Percentiles rank a stretch among this genome's conserved stretches.
phyloP scores from a whole-genome alignment of 2,329 filamentous ascomycete species.

The Ophiosphaerella herpotricha region DNA sequence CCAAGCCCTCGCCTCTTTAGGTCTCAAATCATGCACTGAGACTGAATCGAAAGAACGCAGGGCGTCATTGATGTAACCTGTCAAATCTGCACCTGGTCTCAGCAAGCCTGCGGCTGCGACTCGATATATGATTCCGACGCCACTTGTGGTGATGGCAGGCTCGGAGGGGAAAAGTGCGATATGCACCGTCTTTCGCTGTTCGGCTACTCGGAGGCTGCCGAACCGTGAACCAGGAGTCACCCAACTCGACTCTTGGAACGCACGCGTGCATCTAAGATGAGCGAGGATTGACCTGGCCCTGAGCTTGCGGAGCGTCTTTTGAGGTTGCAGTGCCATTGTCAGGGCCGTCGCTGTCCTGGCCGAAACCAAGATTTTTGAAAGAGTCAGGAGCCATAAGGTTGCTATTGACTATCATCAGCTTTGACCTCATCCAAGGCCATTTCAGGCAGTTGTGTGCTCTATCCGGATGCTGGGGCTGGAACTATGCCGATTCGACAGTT shows the following conservation, averaged over 20 bases:
- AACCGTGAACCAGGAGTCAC: slow-evolving; percentile 23
- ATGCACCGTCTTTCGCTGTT: slow-evolving; percentile 12
- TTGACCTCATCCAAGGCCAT: slow-evolving; percentile 8
- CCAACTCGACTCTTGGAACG: slow-evolving; percentile 26
- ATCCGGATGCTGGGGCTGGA: slow-evolving; percentile 28
- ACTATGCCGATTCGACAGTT: slow-evolving; percentile 26
- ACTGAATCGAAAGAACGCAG: slow-evolving; percentile 1
- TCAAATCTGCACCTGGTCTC: slow-evolving; percentile 24
- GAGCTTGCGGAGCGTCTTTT: slow-evolving; percentile 27
- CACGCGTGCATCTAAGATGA: slow-evolving; percentile 21
- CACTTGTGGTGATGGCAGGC: slow-evolving; percentile 10
- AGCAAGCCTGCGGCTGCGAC: slow-evolving; percentile 2
- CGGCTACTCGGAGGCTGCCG: slow-evolving; percentile 37
- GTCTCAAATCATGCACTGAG: slow-evolving; percentile 1
- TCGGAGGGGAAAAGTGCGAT: slow-evolving; percentile 6
- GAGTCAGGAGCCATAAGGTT: slow-evolving; percentile 97
- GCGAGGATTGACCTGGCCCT: slow-evolving; percentile 29
- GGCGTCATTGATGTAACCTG: slow-evolving; percentile 30
- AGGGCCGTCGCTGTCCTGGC: slow-evolving; percentile 51
- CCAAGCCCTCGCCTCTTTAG: slow-evolving; percentile 11
- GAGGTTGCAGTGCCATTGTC: slow-evolving; percentile 31
- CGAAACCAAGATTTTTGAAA: slow-evolving; percentile 90
- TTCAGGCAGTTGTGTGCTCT: slow-evolving; percentile 12
- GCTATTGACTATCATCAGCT: slow-evolving; percentile 47
- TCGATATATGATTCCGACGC: slow-evolving; percentile 6